These are phyloP conservation scores for Plantago coronopus DNA, from an alignment of 305 asterid species.

Conservation along the genomic window DNA sequence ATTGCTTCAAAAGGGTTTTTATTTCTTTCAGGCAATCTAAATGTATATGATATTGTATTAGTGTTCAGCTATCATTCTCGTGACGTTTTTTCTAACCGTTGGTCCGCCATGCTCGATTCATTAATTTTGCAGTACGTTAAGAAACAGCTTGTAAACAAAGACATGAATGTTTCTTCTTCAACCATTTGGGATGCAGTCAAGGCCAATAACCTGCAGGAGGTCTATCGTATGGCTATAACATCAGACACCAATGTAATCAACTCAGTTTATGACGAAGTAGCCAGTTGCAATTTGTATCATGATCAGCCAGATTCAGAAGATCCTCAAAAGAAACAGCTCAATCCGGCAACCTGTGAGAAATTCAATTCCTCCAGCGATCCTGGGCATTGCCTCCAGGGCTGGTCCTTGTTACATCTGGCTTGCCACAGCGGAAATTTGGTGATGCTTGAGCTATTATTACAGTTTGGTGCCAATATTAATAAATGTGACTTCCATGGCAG, in stretches of 20 bases:
- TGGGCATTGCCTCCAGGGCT: constrained; percentile 60
- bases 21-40: background rate
- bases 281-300: constrained; percentile 38
- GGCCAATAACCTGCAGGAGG: constrained; percentile 63
- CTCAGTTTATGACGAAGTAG: constrained; percentile 55
- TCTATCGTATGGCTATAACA: constrained; percentile 48
- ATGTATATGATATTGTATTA: no score
- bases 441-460: constrained; percentile 89
- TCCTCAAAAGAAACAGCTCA: constrained; percentile 34
- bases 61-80: no score
- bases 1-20: background rate
- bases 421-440: constrained; percentile 58
- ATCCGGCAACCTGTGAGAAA: constrained; percentile 49
- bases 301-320: constrained; percentile 34
- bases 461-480: constrained; percentile 83
- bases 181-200: constrained; percentile 85
- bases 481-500: constrained; percentile 72
- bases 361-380: constrained; percentile 40
- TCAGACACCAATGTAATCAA: constrained; percentile 60
- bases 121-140: constrained; percentile 78
- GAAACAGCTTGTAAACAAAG: constrained; percentile 62
- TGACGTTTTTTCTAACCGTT: no score
- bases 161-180: constrained; percentile 33
- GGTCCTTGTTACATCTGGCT: constrained; percentile 81
- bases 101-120: no score